Base-by-base conservation (phyloP, 2,329 filamentous ascomycete species). In the Atkinsonella texensis region DNA sequence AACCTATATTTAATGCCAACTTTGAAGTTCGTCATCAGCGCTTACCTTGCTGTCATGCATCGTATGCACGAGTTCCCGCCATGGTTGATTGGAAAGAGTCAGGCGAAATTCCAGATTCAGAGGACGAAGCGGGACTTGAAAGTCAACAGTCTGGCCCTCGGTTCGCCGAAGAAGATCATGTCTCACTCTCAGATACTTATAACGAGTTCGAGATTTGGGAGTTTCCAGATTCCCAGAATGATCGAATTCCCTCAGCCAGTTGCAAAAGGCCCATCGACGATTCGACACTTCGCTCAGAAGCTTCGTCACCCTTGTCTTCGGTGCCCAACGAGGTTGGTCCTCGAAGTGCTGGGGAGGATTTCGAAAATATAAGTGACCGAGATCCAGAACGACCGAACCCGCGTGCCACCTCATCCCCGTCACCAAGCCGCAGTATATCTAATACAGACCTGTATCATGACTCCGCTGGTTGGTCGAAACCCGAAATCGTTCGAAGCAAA, bases 21-120 rank as follows among this genome's bases (percentile, higher is more conserved):
- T 38, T 38, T 15, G 15, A 38, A 38, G 35, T 12, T 38, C 35
- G 35, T 12, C 35, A 15, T 38, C 11, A 15, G 20, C 32, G 49
- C 31, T 35, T 23, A 23, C 23, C 32, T 23, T 41, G 43, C 23
- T 31, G 43, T 46, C 18, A 46, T 51, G 43, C 43, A 32, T 46
- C 13, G 49, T 35, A 33, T 40, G 43, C 42, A 46, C 48, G 55
- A 52, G 49, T 40, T 51, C 51, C 50, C 51, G 64, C 47, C 57
- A 75, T 75, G 73, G 64, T 62, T 52, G 69, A 69, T 56, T 76
- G 73, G 73, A 75, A 69, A 68, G 70, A 73, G 58, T 61, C 72
- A 62, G 74, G 73, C 59, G 72, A 74, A 60, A 68, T 76, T 57
- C 73, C 74, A 52, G 73, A 75, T 62, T 76, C 73, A 55, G 73